Evolutionary conservation across 192 early-diverging fungal species (phyloP).

Genomic region (Spizellomyces sp.): DNA sequence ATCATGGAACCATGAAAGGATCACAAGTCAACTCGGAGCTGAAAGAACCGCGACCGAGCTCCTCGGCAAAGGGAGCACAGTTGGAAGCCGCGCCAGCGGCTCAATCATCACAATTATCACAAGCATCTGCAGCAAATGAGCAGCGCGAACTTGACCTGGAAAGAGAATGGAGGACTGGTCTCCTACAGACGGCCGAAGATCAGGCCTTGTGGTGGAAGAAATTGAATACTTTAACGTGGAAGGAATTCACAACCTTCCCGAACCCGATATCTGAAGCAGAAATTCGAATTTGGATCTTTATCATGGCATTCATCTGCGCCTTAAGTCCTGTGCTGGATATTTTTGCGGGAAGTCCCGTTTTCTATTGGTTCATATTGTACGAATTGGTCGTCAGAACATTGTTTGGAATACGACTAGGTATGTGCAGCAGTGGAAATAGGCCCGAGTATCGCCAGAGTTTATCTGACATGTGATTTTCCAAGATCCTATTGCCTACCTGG

Average conservation of each 20-base stretch:
- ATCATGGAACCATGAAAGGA: background rate
- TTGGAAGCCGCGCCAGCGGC: background rate
- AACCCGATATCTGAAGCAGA: background rate
- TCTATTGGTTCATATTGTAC: background rate
- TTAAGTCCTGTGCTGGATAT: background rate
- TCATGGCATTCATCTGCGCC: background rate
- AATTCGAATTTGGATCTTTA: background rate
- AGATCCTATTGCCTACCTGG: background rate
- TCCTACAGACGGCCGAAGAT: background rate
- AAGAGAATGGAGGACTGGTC: background rate
- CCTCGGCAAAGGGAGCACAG: background rate
- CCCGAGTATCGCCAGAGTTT: background rate
- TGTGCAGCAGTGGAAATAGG: background rate
- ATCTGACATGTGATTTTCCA: background rate
- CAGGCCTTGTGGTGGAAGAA: background rate
- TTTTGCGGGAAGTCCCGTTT: background rate
- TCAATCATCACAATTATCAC: background rate
- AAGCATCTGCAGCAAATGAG: background rate
- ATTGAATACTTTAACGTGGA: background rate
- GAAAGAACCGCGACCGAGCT: background rate
- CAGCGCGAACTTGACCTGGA: background rate
- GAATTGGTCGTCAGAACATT: background rate
- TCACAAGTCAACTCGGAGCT: background rate
- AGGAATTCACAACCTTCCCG: background rate
- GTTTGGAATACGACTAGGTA: conserved; percentile 2